Conservation (phyloP, 495 filamentous ascomycete genomes). For the Trichoderma orchidacearum region DNA sequence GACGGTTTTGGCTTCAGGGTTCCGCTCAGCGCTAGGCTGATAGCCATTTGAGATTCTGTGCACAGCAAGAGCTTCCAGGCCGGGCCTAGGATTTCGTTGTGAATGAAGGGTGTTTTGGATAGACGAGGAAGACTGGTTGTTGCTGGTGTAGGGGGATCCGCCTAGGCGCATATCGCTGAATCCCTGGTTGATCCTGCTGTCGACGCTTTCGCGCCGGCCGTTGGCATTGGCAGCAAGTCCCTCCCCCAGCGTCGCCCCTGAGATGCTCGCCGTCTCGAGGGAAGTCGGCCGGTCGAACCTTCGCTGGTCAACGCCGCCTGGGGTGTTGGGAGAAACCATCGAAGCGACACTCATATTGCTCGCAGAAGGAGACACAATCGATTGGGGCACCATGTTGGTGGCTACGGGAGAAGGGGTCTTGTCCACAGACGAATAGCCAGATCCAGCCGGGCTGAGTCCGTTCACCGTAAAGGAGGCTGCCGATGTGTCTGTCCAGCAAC, state of each 20-base stretch:
- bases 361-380: conserved; percentile 30
- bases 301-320: conserved; percentile 15
- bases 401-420: conserved; percentile 40
- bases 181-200: conserved; percentile 58
- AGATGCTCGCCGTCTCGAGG: conserved; percentile 20
- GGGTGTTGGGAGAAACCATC: conserved; percentile 39
- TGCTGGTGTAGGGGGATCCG: conserved; percentile 54
- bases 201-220: conserved; percentile 65
- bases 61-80: conserved; percentile 22
- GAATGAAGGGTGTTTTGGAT: conserved; percentile 40
- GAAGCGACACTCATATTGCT: conserved; percentile 42
- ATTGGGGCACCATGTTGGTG: conserved; percentile 23
- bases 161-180: conserved; percentile 58
- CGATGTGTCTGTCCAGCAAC: conserved; percentile 27
- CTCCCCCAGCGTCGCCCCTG: conserved; percentile 11
- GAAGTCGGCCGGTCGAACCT: conserved; percentile 26
- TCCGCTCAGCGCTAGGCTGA: conserved; percentile 40
- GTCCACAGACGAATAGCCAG: conserved; percentile 27
- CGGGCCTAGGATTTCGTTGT: conserved; percentile 35
- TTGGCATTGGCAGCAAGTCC: conserved; percentile 11
- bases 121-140: conserved; percentile 65
- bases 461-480: conserved; percentile 30
- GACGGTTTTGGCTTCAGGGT: conserved; percentile 33
- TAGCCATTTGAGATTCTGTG: conserved; percentile 53
- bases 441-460: conserved; percentile 19